Conservation (phyloP, 2,329 filamentous ascomycete species). For the Pseudogymnoascus sp. region DNA sequence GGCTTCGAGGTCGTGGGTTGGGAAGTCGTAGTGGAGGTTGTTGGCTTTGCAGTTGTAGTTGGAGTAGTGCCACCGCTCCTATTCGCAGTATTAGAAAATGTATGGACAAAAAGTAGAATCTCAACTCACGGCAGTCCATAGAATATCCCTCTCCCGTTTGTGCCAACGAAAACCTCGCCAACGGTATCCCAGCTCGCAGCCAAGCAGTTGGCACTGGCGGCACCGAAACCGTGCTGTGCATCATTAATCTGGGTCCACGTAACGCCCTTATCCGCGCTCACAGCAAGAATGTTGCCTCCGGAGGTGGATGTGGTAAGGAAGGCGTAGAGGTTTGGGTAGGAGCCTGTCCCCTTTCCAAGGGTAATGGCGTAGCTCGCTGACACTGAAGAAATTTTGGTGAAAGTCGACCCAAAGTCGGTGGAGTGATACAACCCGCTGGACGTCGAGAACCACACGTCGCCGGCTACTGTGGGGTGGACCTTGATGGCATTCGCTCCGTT, state of each 20-base stretch:
- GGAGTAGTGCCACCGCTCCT: conserved; percentile 20
- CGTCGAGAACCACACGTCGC: conserved; percentile 54
- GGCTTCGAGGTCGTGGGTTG: conserved; percentile 11
- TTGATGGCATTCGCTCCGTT: conserved; percentile 48
- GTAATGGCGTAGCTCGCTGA: conserved; percentile 18
- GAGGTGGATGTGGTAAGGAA: conserved; percentile 23
- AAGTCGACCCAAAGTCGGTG: conserved; percentile 43
- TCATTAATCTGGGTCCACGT: conserved; percentile 28
- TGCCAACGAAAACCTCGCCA: conserved; percentile 29
- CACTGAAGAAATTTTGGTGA: conserved; percentile 15
- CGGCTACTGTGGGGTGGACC: conserved; percentile 48
- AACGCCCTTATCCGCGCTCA: conserved; percentile 24
- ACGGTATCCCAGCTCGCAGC: conserved; percentile 24
- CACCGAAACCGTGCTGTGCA: conserved; percentile 23
- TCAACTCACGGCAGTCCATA: conserved; percentile 22
- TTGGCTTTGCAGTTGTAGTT: conserved; percentile 19
- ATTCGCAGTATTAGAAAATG: background rate
- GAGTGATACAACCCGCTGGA: conserved; percentile 48
- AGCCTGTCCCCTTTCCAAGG: conserved; percentile 20
- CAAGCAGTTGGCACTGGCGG: conserved; percentile 23
- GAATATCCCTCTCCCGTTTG: conserved; percentile 30
- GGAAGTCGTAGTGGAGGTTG: conserved; percentile 12
- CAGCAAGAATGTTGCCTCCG: conserved; percentile 21
- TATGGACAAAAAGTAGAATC: background rate
- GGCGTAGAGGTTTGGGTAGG: conserved; percentile 24